phyloP scores from a whole-genome alignment of 352 stramenopile species.

The Plasmopara viticola region DNA sequence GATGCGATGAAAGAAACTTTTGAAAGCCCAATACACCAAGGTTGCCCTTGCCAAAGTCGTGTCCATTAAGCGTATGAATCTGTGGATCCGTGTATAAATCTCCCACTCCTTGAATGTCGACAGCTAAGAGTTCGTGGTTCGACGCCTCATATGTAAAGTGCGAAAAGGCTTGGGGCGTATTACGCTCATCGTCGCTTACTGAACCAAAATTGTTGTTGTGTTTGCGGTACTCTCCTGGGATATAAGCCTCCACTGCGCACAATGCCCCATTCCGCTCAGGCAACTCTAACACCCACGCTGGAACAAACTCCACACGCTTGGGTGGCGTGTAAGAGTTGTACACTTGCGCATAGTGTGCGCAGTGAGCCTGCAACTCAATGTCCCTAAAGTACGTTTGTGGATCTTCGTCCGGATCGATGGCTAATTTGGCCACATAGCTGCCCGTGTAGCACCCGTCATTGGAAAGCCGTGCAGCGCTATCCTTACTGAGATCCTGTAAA shows the following conservation, averaged over 20 bases:
- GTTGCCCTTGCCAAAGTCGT: conserved; percentile 87
- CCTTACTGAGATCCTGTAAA: conserved; percentile 51
- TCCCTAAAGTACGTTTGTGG: conserved; percentile 86
- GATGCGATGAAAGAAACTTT: conserved; percentile 83
- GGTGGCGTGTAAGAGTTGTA: conserved; percentile 85
- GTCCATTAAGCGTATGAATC: conserved; percentile 82
- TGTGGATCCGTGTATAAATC: conserved; percentile 96
- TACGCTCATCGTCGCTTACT: conserved; percentile 79
- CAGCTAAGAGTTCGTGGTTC: conserved; percentile 87
- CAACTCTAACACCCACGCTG: conserved; percentile 79
- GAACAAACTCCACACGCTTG: conserved; percentile 77
- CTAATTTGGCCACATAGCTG: conserved; percentile 83
- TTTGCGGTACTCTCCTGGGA: conserved; percentile 78
- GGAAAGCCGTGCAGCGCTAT: conserved; percentile 15
- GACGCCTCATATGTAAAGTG: conserved; percentile 93
- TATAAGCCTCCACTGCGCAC: conserved; percentile 78
- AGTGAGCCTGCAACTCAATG: conserved; percentile 84
- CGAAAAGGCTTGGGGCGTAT: conserved; percentile 88
- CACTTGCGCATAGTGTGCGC: conserved; percentile 72
- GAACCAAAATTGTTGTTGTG: conserved; percentile 88
- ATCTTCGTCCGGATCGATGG: conserved; percentile 83
- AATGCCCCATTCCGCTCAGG: conserved; percentile 60
- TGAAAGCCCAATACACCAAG: conserved; percentile 77
- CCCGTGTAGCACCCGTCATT: conserved; percentile 24
- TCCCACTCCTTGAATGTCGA: conserved; percentile 93